Percentiles rank a stretch among this genome's conserved stretches.
Evolutionary conservation across 1,284 basidiomycete genomes (phyloP).

Genomic region (Austroboletus novae-zelandiae): DNA sequence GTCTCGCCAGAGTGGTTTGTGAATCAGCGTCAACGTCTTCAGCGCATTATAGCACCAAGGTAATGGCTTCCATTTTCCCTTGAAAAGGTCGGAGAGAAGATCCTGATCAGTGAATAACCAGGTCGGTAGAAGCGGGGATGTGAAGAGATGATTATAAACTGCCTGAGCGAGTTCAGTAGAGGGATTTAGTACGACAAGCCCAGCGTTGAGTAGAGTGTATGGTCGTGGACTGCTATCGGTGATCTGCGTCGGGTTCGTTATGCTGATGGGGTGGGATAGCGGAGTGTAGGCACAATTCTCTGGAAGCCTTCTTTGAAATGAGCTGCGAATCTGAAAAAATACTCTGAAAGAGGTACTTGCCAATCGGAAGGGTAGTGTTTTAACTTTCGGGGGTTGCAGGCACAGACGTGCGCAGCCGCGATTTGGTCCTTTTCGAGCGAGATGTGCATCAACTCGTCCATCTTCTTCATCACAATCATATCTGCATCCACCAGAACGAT

Average conservation of each 20-base stretch:
- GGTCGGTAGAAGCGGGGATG: constrained; percentile 63
- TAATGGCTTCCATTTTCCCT: constrained; percentile 70
- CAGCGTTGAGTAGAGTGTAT: constrained; percentile 82
- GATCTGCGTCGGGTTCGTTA: constrained; percentile 47
- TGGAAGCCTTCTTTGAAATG: constrained; percentile 64
- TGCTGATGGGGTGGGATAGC: constrained; percentile 51
- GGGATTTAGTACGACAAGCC: constrained; percentile 85
- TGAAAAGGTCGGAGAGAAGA: constrained; percentile 79
- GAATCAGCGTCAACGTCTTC: constrained; percentile 71
- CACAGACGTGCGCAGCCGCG: constrained; percentile 85
- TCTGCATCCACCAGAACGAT: constrained; percentile 87
- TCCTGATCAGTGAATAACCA: constrained; percentile 94
- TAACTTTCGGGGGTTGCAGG: constrained; percentile 88
- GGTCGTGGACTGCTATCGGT: constrained; percentile 61
- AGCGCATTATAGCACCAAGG: constrained; percentile 87
- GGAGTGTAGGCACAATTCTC: constrained; percentile 84
- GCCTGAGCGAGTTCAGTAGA: constrained; percentile 50
- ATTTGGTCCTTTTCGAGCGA: constrained; percentile 70
- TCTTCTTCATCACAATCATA: constrained; percentile 84
- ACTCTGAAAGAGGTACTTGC: constrained; percentile 43
- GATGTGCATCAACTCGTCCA: constrained; percentile 89
- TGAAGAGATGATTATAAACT: constrained; percentile 63
- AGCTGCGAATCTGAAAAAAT: not conserved
- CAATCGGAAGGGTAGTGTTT: constrained; percentile 88
- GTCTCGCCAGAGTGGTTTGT: constrained; percentile 74